phyloP scores from a whole-genome alignment of 2,329 filamentous ascomycete genomes.

The Paracamarosporium sp. region DNA sequence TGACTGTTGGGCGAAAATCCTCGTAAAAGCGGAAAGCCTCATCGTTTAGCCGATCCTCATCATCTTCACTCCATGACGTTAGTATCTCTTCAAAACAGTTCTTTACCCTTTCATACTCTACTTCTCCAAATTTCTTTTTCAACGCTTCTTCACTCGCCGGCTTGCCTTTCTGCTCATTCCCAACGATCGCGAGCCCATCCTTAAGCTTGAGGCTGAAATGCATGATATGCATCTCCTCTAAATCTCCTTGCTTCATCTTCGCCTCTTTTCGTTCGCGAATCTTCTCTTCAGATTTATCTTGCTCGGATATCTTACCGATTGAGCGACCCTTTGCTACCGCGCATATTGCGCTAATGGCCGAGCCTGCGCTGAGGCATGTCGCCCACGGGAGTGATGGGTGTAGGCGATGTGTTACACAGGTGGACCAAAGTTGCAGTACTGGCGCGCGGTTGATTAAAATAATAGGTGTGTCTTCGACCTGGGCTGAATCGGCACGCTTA shows the following conservation, averaged over 20 bases:
- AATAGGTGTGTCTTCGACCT: not conserved
- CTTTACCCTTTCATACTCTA: slow-evolving; percentile 24
- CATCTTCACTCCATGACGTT: slow-evolving; percentile 23
- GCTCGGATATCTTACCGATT: slow-evolving; percentile 35
- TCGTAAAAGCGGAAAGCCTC: slow-evolving; percentile 39
- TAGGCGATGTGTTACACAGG: slow-evolving; percentile 30
- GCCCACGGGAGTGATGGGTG: slow-evolving; percentile 33
- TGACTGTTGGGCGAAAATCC: slow-evolving; percentile 32
- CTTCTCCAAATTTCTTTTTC: slow-evolving; percentile 30
- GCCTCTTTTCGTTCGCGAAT: slow-evolving; percentile 20
- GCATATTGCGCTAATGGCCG: slow-evolving; percentile 37
- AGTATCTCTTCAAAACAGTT: slow-evolving; percentile 17
- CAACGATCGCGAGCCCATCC: slow-evolving; percentile 26
- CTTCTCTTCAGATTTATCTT: slow-evolving; percentile 23
- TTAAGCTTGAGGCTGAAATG: slow-evolving; percentile 39
- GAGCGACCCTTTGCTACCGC: slow-evolving; percentile 40
- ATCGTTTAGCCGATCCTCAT: slow-evolving; percentile 31
- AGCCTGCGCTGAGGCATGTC: slow-evolving; percentile 39
- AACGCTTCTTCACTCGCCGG: slow-evolving; percentile 23
- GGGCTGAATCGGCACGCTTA: not conserved
- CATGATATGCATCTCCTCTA: slow-evolving; percentile 37
- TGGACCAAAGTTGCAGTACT: slow-evolving; percentile 38
- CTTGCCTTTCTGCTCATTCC: slow-evolving; percentile 20
- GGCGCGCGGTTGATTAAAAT: slow-evolving; percentile 42
- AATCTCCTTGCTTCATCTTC: slow-evolving; percentile 15